Evolutionary conservation across 2,329 filamentous ascomycete species (phyloP).

Genomic region (Fusarium veterinarium): DNA sequence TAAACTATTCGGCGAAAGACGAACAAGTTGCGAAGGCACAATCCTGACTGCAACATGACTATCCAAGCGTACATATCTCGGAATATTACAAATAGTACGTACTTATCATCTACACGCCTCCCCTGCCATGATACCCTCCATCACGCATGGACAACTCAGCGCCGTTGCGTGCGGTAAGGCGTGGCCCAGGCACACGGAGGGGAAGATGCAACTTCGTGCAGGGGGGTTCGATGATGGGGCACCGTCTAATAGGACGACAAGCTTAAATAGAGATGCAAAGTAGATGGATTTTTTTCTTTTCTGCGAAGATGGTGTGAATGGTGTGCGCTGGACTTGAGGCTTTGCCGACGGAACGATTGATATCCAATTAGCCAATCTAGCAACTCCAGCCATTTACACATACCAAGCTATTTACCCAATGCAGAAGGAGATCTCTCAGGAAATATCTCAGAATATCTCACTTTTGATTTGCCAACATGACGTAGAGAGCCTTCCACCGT

Average conservation of each 20-base stretch:
- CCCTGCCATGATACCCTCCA: conserved; percentile 44
- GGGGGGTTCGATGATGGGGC: conserved; percentile 56
- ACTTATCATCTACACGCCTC: conserved; percentile 28
- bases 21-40: conserved; percentile 16
- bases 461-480: conserved; percentile 12
- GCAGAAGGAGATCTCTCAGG: conserved; percentile 21
- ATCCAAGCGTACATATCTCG: conserved; percentile 36
- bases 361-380: conserved; percentile 30
- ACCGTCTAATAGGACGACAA: conserved; percentile 53
- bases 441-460: conserved; percentile 15
- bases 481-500: conserved; percentile 24
- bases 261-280: conserved; percentile 29
- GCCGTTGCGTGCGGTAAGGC: conserved; percentile 37
- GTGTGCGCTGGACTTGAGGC: conserved; percentile 22
- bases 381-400: conserved; percentile 4
- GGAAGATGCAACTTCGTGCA: conserved; percentile 32
- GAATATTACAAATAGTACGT: conserved; percentile 12
- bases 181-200: conserved; percentile 42
- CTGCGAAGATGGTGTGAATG: conserved; percentile 33
- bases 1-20: conserved; percentile 7
- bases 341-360: conserved; percentile 6
- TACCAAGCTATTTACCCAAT: conserved; percentile 25
- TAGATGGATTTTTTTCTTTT: conserved; percentile 22
- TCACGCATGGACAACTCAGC: conserved; percentile 50
- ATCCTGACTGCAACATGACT: conserved; percentile 17